phyloP scores from a whole-genome alignment of 306 rosid species.

The Lablab purpureus region DNA sequence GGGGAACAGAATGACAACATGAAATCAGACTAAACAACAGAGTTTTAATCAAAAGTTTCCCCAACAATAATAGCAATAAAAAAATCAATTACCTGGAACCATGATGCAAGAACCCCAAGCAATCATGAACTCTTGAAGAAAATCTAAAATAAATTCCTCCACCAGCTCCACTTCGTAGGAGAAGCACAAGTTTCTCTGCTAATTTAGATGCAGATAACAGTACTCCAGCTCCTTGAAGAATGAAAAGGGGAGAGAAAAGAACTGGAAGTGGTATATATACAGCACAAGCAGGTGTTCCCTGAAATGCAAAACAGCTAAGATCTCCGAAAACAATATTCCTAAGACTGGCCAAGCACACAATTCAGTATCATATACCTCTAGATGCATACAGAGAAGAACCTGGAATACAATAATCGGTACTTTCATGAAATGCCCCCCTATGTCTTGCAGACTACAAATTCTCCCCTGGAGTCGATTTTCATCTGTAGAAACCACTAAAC shows the following conservation, averaged over 20 bases:
- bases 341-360: conserved; percentile 40
- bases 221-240: conserved; percentile 85
- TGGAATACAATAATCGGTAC: conserved; percentile 86
- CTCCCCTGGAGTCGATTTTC: conserved; percentile 70
- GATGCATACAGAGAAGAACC: conserved; percentile 91
- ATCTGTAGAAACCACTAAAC: conserved; percentile 78
- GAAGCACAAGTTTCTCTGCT: conserved; percentile 79
- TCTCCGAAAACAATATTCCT: conserved; percentile 32
- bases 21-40: conserved; percentile 25
- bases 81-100: conserved; percentile 84
- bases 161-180: conserved; percentile 72
- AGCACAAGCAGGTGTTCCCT: conserved; percentile 87
- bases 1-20: neutral
- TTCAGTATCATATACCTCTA: conserved; percentile 71
- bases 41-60: conserved; percentile 3
- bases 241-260: conserved; percentile 85
- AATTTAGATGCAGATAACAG: conserved; percentile 74
- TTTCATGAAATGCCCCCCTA: conserved; percentile 97
- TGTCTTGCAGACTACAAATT: conserved; percentile 89
- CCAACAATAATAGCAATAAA: conserved; percentile 20
- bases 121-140: conserved; percentile 81
- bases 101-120: conserved; percentile 91
- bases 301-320: conserved; percentile 53
- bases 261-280: conserved; percentile 72
- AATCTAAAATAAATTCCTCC: conserved; percentile 75